Conservation (phyloP, 257 asterid species). For the Lycium ferocissimum region DNA sequence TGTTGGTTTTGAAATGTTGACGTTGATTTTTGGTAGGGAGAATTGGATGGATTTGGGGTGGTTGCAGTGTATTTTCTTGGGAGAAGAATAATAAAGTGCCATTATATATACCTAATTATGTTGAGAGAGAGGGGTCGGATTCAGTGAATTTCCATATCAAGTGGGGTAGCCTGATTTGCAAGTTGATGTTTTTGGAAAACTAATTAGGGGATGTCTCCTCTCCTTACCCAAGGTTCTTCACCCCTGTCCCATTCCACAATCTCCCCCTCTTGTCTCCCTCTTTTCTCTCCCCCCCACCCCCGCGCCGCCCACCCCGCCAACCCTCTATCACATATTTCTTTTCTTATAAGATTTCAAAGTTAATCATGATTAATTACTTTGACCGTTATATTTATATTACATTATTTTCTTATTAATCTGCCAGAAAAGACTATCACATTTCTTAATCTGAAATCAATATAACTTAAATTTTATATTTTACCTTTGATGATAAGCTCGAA, state of each 20-base stretch:
- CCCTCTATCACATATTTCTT: no score
- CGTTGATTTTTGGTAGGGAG: neutral
- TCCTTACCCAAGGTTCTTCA: constrained; percentile 43
- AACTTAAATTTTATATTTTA: no score
- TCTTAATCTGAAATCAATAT: no score
- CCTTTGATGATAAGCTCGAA: no score
- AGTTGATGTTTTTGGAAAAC: constrained; percentile 23
- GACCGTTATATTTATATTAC: no score
- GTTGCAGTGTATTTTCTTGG: constrained; percentile 12
- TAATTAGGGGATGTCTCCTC: constrained; percentile 20
- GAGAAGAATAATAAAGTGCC: neutral
- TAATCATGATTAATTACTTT: neutral
- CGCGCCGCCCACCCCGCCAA: no score
- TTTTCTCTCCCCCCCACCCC: neutral
- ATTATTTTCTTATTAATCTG: no score
- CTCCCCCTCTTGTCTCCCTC: neutral
- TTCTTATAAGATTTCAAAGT: neutral
- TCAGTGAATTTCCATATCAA: constrained; percentile 42
- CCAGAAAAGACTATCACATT: no score
- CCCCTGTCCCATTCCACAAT: constrained; percentile 31
- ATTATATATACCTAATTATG: neutral
- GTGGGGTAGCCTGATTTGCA: constrained; percentile 38
- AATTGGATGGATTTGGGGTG: constrained; percentile 31
- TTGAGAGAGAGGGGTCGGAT: constrained; percentile 35
- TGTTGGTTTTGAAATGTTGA: neutral